A percentile compares a stretch with the other conserved stretches of the same genome.
These are phyloP conservation scores for Physaria fendleri DNA, from an alignment of 345 rosid genomes.

Conservation along the genomic window DNA sequence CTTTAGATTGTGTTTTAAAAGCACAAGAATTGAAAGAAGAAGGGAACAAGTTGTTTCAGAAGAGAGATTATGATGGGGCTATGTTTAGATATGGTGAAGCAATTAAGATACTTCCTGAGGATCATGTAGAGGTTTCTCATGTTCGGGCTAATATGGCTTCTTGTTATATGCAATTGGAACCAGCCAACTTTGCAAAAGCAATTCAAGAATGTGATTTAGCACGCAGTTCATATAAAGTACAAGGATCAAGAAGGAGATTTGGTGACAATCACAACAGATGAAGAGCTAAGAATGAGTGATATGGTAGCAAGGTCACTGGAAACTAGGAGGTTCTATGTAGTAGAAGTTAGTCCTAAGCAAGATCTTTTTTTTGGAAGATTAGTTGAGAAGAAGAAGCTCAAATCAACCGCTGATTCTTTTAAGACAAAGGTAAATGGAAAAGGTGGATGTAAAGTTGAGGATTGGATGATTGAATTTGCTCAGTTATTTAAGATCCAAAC, in stretches of 20 bases:
- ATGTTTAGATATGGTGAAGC: conserved; percentile 73
- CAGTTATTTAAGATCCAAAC: conserved; percentile 69
- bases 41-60: conserved; percentile 79
- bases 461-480: conserved; percentile 83
- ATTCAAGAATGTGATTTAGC: conserved; percentile 75
- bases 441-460: conserved; percentile 44
- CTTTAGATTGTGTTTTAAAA: conserved; percentile 43
- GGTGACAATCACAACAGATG: conserved; percentile 72
- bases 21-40: conserved; percentile 73
- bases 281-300: conserved; percentile 77
- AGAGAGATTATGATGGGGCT: conserved; percentile 68
- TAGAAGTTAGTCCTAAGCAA: conserved; percentile 53
- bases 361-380: conserved; percentile 50
- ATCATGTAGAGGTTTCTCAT: conserved; percentile 56
- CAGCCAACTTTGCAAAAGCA: conserved; percentile 64
- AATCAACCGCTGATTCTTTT: conserved; percentile 18
- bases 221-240: conserved; percentile 68
- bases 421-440: conserved; percentile 28
- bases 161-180: conserved; percentile 85
- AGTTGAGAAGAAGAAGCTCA: conserved; percentile 27
- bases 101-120: conserved; percentile 64
- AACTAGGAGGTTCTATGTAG: conserved; percentile 53
- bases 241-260: conserved; percentile 89
- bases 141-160: conserved; percentile 78
- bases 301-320: conserved; percentile 41